Evolutionary conservation across 306 rosid genomes (phyloP), one percentile per base, ranked within the genome.

Genomic region (Ziziphus jujuba): DNA sequence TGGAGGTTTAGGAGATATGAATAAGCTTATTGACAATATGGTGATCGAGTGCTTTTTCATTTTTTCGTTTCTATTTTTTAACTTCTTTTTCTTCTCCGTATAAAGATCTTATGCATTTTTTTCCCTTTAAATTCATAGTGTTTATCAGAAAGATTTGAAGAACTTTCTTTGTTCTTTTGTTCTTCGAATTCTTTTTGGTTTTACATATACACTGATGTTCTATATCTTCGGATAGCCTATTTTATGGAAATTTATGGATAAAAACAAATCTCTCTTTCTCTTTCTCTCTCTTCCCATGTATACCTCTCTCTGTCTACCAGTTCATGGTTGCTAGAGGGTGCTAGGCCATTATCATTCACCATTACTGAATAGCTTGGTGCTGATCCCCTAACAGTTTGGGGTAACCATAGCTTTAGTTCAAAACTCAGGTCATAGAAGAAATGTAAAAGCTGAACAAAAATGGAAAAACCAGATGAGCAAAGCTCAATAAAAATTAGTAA

Each of bases 1-100:
- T 88, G 96, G 92, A 73, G 82, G 49, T 72, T 77, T 75, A 76
- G 79, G 57, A 77, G 90, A 69, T 84, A 65, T 13, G 64, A 67
- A 33, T 73, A 69, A 19, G 11, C 59, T 43, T 59, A 66, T 76
- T 64, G 47, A 35, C 63, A 44, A 52, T 34, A 31, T 16, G 61
- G 45, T 47, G 7, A 68, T 51, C 53, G 74, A 70, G 31, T 76
- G 34, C 7, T 36, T 36, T 66, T 66, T 48, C 17, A 7, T 28
- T 24, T 8, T 24, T 20, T 25, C 58, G 56, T 56, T 56, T 35
- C 65, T 60, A 15, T 28, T 49, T 53, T 14, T 74, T 20, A 57
- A 62, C 40, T 54, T 24, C 2, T 21, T 43, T 72, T 75, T 54
- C 20, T 61, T 78, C 59, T 73, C n/a, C 66, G 77, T 70, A 75